A percentile compares a stretch with the other conserved stretches of the same genome.
Conservation (phyloP, 805 yeast genomes). For the Hermanozyma aechmeae region DNA sequence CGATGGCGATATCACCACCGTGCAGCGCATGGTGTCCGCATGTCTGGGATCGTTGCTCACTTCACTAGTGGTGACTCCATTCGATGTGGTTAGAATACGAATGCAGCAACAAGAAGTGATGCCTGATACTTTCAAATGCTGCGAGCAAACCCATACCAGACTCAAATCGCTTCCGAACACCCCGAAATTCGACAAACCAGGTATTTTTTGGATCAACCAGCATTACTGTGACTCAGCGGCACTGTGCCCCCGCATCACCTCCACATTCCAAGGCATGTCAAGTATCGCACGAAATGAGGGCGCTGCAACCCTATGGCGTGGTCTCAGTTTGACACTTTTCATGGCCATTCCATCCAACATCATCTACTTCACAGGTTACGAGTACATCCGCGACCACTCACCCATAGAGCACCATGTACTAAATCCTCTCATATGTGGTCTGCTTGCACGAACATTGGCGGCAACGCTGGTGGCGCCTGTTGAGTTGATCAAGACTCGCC, state of each 20-base stretch:
- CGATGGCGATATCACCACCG: conserved; percentile 31
- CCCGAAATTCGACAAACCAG: too few relatives aligned
- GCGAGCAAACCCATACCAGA: conserved; percentile 5
- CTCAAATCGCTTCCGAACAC: background rate
- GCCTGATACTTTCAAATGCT: conserved; percentile 19
- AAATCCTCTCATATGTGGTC: conserved; percentile 81
- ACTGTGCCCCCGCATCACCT: conserved; percentile 42
- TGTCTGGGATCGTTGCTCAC: conserved; percentile 68
- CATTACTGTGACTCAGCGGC: conserved; percentile 28
- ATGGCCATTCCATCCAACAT: conserved; percentile 94
- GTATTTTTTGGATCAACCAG: conserved; percentile 25
- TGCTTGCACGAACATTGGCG: conserved; percentile 71
- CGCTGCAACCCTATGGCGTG: conserved; percentile 72
- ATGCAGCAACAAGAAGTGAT: conserved; percentile 69
- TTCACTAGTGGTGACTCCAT: conserved; percentile 67
- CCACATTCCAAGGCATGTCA: conserved; percentile 67
- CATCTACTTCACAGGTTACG: conserved; percentile 91
- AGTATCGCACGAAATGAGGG: conserved; percentile 72
- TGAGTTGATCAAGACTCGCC: conserved; percentile 77
- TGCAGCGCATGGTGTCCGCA: conserved; percentile 70
- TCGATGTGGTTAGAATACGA: conserved; percentile 71
- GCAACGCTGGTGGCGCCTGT: conserved; percentile 83
- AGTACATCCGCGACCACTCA: conserved; percentile 69
- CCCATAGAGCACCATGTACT: conserved; percentile 35
- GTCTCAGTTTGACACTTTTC: conserved; percentile 66